Base-by-base conservation (phyloP, 2,329 filamentous ascomycete genomes). In the Daldinia sp. region DNA sequence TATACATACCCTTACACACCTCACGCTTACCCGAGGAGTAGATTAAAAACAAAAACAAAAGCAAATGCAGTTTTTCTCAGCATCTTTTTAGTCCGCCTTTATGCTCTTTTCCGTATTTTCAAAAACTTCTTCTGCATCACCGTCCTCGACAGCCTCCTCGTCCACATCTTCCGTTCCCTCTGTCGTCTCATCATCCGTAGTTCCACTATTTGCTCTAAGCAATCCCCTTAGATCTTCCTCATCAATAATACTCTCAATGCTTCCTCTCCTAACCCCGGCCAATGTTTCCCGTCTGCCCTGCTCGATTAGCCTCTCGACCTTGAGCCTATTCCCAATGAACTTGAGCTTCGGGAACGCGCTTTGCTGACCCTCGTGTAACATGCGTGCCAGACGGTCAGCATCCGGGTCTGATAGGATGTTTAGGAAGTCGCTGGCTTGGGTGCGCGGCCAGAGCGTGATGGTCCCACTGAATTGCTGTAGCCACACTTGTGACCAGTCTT, bases 401-500 rank as follows among this genome's bases (percentile, higher is more conserved):
- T 87, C 89, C 0, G 95, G 95, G 73, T 99, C 95, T 0, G 89
- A 88, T 1, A 99, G 83, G 64, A 99, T 96, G 70, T 92, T 87
- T 74, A 85, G 88, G 75, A 97, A 96, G 78, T 99, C 95, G 1
- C 87, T 90, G 1, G 87, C 79, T 2, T 88, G 80, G 10, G 88
- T 90, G 75, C 93, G 93, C 6, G 95, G 95, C 94, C 94, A 98
- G 73, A 99, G 94, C 10, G 95, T 99, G 66, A 98, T 90, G 8
- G 93, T 98, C 25, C 95, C 95, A 66, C 90, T 91, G 77, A 99
- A 99, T 61, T 93, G 88, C 76, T 99, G 95, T 48, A 99, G 85
- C 92, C 94, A 99, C 19, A 99, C 88, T 77, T 97, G 91, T 61
- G 90, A 94, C 95, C 95, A 99, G 76, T 99, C 95, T 77, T 98